phyloP scores from a whole-genome alignment of 2,329 filamentous ascomycete genomes.

The Apiospora malaysiana region DNA sequence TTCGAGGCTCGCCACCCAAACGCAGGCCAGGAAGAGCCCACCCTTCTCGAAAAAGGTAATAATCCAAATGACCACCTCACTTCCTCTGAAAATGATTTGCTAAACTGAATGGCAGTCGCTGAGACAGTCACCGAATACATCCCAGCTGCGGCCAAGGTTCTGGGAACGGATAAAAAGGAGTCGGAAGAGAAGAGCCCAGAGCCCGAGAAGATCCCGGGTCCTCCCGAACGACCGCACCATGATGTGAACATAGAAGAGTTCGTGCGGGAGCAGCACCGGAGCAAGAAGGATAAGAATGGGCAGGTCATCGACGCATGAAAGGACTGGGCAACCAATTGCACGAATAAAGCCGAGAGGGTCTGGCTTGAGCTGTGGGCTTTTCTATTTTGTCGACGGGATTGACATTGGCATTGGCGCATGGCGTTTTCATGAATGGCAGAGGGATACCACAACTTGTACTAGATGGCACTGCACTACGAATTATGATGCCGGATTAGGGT shows the following conservation, averaged over 20 bases:
- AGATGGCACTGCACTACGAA: background rate
- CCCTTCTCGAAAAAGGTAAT: conserved; percentile 51
- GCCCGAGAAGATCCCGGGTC: conserved; percentile 36
- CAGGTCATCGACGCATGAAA: conserved; percentile 5
- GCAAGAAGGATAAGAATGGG: conserved; percentile 39
- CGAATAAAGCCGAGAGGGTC: background rate
- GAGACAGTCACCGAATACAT: conserved; percentile 49
- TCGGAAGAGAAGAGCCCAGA: conserved; percentile 19
- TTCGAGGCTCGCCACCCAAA: conserved; percentile 39
- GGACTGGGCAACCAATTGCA: background rate
- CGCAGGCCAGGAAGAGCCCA: conserved; percentile 36
- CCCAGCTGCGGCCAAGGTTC: conserved; percentile 48
- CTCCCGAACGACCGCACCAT: conserved; percentile 51
- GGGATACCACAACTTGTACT: background rate
- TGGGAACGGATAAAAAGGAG: conserved; percentile 43
- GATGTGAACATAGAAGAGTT: conserved; percentile 59
- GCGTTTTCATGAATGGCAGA: background rate
- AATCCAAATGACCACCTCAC: background rate
- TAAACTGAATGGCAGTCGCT: background rate
- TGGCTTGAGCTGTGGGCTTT: background rate
- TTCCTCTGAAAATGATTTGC: background rate
- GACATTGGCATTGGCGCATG: background rate
- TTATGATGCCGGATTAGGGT: background rate
- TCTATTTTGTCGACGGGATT: background rate
- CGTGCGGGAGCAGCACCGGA: conserved; percentile 58